These are phyloP conservation scores for Mimosa pudica DNA, from an alignment of 306 rosid genomes.

Conservation along the genomic window DNA sequence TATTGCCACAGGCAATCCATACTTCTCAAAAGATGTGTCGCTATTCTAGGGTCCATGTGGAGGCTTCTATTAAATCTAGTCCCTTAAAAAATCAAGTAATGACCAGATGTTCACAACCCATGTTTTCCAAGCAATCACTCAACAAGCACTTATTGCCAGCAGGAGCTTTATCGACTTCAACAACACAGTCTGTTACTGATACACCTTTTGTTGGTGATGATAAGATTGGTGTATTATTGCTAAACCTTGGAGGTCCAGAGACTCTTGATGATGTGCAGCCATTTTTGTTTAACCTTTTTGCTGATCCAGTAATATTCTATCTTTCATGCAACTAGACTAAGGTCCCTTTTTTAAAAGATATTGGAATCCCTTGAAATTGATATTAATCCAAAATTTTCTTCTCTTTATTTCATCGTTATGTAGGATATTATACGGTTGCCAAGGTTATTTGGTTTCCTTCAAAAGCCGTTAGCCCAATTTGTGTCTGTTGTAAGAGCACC, in stretches of 20 bases:
- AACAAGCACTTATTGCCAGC: slow-evolving; percentile 55
- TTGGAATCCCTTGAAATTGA: slow-evolving; percentile 18
- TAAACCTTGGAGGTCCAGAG: slow-evolving; percentile 97
- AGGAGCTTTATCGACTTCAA: slow-evolving; percentile 65
- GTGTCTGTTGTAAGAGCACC: slow-evolving; percentile 85
- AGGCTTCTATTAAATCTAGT: slow-evolving; percentile 42
- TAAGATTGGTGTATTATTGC: slow-evolving; percentile 81
- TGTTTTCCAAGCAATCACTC: slow-evolving; percentile 55
- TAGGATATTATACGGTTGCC: slow-evolving; percentile 95
- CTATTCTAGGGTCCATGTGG: slow-evolving; percentile 49
- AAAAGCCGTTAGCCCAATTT: slow-evolving; percentile 92
- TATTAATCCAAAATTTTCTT: slow-evolving; percentile 1
- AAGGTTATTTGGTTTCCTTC: slow-evolving; percentile 85
- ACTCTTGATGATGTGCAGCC: slow-evolving; percentile 98
- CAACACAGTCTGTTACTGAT: slow-evolving; percentile 49
- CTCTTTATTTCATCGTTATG: slow-evolving; percentile 27
- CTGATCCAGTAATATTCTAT: slow-evolving; percentile 79
- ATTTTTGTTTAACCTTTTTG: slow-evolving; percentile 90
- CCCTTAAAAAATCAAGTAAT: slow-evolving; percentile 42
- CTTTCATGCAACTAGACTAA: slow-evolving; percentile 12
- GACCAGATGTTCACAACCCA: slow-evolving; percentile 48
- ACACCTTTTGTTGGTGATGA: slow-evolving; percentile 62
- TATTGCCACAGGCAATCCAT: slow-evolving; percentile 54
- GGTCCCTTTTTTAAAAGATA: neutral
- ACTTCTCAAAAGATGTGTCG: slow-evolving; percentile 56